Conservation (phyloP, 805 yeast genomes). For the Ogataea chonburiensis region DNA sequence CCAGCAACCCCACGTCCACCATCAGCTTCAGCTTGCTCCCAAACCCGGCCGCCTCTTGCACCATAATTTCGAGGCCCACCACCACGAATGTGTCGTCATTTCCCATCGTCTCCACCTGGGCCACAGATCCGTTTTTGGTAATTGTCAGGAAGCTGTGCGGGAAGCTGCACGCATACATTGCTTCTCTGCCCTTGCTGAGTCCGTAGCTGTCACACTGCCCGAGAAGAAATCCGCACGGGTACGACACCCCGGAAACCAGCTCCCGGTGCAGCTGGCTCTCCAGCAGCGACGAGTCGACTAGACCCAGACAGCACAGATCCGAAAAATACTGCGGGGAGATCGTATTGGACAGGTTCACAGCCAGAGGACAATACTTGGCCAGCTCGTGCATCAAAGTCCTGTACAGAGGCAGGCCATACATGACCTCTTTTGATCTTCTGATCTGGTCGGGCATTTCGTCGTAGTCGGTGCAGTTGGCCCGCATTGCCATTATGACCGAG, state of each 20-base stretch:
- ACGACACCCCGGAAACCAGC: conserved; percentile 49
- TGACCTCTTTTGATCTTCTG: conserved; percentile 29
- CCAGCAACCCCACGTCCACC: conserved; percentile 25
- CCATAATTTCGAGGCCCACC: conserved; percentile 17
- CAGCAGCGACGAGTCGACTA: conserved; percentile 41
- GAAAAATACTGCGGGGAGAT: conserved; percentile 50
- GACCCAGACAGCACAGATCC: conserved; percentile 45
- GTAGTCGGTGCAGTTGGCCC: conserved; percentile 38
- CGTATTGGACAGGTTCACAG: conserved; percentile 46
- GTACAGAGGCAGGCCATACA: conserved; percentile 41
- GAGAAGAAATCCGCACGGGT: conserved; percentile 46
- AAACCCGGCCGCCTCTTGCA: conserved; percentile 6
- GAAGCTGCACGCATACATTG: conserved; percentile 42
- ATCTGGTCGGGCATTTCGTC: conserved; percentile 20
- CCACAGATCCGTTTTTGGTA: conserved; percentile 47
- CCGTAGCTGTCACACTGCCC: conserved; percentile 20
- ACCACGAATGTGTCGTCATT: conserved; percentile 49
- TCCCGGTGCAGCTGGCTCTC: conserved; percentile 54
- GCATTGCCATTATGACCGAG: conserved; percentile 34
- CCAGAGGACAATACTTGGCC: conserved; percentile 44
- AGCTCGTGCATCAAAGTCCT: conserved; percentile 40
- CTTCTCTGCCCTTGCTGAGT: conserved; percentile 41
- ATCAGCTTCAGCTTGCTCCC: conserved; percentile 28
- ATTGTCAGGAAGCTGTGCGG: conserved; percentile 49
- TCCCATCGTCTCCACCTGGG: conserved; percentile 50